Base-by-base conservation (phyloP, 2,329 filamentous ascomycete genomes). In the Alternaria triticimaculans region DNA sequence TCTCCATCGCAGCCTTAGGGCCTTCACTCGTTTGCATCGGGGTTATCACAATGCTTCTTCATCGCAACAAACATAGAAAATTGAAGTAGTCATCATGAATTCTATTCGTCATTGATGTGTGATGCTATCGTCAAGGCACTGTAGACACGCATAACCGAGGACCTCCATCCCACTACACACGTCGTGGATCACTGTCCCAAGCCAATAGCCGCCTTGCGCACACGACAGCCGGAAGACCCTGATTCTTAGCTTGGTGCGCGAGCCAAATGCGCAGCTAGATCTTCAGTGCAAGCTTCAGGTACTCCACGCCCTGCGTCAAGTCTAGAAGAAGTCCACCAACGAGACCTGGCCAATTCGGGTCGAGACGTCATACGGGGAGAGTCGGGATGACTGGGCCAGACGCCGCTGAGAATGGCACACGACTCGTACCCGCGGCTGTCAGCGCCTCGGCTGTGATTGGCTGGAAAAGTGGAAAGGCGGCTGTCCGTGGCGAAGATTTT, bases 291-390 rank as follows among this genome's bases (percentile, higher is more conserved):
- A 49, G 60, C 56, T 53, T 41, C 60, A 63, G 55, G 55, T 63
- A 63, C 56, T 57, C 60, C 62, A 58, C 49, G 55, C 49, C 63
- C 59, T 63, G 63, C 59, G 46, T 62, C 55, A 44, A 48, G 18
- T 33, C 49, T 21, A 25, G 30, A 28, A 28, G 54, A 44, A 51
- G 33, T 54, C 54, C 49, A 53, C 58, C 62, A 67, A 64, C 62
- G 43, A 28, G 10, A 37, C 28, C 50, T 28, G 20, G 50, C 48
- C 26, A 20, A 55, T 33, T 54, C 44, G 45, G 62, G 21, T 30
- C 20, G 18, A 33, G 33, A 69, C 69, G 69, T 73, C 71, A 73
- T 71, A 58, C 71, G 69, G 69, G 51, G 44, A 60, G 62, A 69
- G 12, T 66, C 71, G 69, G 71, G 55, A 41, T 45, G 48, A 23